Base-by-base conservation (phyloP, 2,329 filamentous ascomycete genomes). In the Diaporthe vexans region DNA sequence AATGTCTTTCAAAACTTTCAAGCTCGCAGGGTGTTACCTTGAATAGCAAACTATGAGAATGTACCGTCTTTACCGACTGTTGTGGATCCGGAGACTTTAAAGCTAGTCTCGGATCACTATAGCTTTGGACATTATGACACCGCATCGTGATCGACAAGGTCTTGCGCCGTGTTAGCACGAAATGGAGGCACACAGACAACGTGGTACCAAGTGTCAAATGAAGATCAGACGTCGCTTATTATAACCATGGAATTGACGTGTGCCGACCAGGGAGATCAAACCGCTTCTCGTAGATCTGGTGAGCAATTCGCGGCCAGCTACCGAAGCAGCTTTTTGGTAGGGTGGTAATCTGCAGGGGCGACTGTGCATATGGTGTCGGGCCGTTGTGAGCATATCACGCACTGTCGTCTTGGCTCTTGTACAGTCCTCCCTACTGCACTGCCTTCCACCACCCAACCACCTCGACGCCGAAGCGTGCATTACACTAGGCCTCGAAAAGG, bases 1-100 rank as follows among this genome's bases (percentile, higher is more conserved):
- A 65, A 48, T n/a, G 26, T 51, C 17, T 17, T 51, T 51, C 33
- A 51, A 52, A 35, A 67, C 51, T 43, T 26, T 51, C 61, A 51
- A 40, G 37, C 37, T 40, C 11, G 37, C 37, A 67, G 21, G 43
- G 46, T 24, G 33, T 15, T 35, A 52, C 19, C 61, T 52, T 51
- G 29, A 24, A 8, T 15, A 37, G 19, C 10, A 67, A 29, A 13
- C 6, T 4, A 9, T 24, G 46, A 24, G 21, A 52, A 6, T 19
- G 21, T 52, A 52, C 24, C 11, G 21, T 13, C 17, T 11, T 26
- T n/a, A 37, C 59, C 11, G 2, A 24, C 21, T 52, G 29, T 9
- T 1, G 29, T 7, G 43, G 29, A 52, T 19, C 8, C 21, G 43
- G 21, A 35, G 11, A 51, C 29, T 24, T 67, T 51, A 6, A 51